A percentile compares a stretch with the other conserved stretches of the same genome.
Evolutionary conservation across 2,329 filamentous ascomycete genomes (phyloP).

Genomic region (Fusarium austroafricanum): DNA sequence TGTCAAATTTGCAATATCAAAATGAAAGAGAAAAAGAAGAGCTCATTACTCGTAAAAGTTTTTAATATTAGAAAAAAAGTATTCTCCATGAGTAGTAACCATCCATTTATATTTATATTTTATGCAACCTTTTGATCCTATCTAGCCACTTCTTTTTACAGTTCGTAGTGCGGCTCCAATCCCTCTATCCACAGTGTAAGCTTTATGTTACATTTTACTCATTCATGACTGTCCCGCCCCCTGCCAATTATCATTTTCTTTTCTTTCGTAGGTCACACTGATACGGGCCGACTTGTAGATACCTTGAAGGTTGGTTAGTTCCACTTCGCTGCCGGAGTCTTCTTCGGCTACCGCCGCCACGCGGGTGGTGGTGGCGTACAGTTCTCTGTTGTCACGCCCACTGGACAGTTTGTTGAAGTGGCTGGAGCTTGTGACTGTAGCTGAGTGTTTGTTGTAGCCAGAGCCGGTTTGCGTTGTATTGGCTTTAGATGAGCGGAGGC

Average conservation of each 20-base stretch:
- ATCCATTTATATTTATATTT: too few relatives aligned
- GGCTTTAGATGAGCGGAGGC: conserved; percentile 31
- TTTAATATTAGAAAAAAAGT: neutral
- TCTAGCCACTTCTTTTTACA: too few relatives aligned
- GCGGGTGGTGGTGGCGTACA: conserved; percentile 20
- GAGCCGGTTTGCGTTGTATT: conserved; percentile 27
- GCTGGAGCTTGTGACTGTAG: conserved; percentile 8
- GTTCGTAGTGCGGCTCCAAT: too few relatives aligned
- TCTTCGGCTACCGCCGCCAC: conserved; percentile 27
- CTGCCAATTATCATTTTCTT: conserved; percentile 13
- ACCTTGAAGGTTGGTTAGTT: conserved; percentile 36
- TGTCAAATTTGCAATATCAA: too few relatives aligned
- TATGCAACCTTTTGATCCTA: too few relatives aligned
- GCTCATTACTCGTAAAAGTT: too few relatives aligned
- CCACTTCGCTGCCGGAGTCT: conserved; percentile 41
- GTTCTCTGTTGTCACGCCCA: conserved; percentile 26
- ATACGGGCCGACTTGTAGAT: conserved; percentile 43
- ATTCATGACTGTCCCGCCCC: neutral
- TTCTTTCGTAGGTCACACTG: conserved; percentile 34
- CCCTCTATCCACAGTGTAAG: too few relatives aligned
- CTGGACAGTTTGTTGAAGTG: conserved; percentile 40
- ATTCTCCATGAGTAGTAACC: neutral
- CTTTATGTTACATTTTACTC: too few relatives aligned
- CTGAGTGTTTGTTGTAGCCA: conserved; percentile 29
- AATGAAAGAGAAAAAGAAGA: too few relatives aligned